A percentile compares a stretch with the other conserved stretches of the same genome.
These are phyloP conservation scores for Umbelopsis sp. DNA, from an alignment of 371 early-diverging fungal species.

Conservation along the genomic window DNA sequence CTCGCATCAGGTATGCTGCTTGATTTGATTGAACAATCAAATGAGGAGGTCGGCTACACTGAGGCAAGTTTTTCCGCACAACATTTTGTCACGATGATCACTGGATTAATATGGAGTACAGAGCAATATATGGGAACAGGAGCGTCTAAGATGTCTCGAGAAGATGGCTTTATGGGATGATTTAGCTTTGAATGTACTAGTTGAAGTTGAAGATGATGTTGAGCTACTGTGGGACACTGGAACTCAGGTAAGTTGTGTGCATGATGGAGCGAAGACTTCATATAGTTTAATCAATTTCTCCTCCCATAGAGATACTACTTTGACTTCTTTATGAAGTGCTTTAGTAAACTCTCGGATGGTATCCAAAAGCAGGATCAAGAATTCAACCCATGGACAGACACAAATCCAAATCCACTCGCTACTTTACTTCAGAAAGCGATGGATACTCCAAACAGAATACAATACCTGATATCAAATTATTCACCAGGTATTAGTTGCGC, in stretches of 20 bases:
- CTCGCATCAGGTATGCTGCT: slow-evolving; percentile 53
- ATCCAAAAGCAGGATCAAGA: slow-evolving; percentile 38
- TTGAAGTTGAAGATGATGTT: slow-evolving; percentile 45
- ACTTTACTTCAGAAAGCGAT: slow-evolving; percentile 54
- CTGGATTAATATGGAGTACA: slow-evolving; percentile 2
- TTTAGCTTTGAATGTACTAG: slow-evolving; percentile 47
- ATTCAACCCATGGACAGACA: slow-evolving; percentile 44
- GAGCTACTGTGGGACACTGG: slow-evolving; percentile 56
- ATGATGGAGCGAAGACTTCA: background rate
- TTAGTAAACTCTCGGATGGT: slow-evolving; percentile 54
- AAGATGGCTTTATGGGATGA: slow-evolving; percentile 69
- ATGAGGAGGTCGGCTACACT: slow-evolving; percentile 41
- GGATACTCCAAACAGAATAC: slow-evolving; percentile 37
- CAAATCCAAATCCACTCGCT: slow-evolving; percentile 58
- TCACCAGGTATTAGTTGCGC: slow-evolving; percentile 51
- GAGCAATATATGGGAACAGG: slow-evolving; percentile 55
- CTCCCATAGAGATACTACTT: slow-evolving; percentile 46
- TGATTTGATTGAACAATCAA: slow-evolving; percentile 38
- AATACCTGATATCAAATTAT: slow-evolving; percentile 39
- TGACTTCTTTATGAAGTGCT: slow-evolving; percentile 58
- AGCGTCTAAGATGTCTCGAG: slow-evolving; percentile 63
- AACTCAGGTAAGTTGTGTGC: slow-evolving; percentile 30
- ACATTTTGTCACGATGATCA: background rate
- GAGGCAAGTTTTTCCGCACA: slow-evolving; percentile 29
- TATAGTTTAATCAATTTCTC: background rate